phyloP scores from a whole-genome alignment of 176 grass and related monocot genomes.

The Hyparrhenia diplandra region DNA sequence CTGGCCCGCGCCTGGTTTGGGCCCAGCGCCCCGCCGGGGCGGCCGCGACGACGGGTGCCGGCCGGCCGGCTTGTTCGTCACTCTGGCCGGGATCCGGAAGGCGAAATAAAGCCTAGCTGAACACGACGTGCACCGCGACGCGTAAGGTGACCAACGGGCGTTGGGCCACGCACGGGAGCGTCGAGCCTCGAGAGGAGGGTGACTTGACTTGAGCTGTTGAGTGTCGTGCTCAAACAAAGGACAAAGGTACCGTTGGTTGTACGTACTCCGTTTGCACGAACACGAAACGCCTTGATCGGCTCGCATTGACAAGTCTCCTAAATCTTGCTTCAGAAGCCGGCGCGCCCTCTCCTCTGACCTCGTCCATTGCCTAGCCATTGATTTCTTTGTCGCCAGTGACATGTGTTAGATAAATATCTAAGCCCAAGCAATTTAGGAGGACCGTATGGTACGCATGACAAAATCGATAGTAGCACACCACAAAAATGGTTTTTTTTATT shows the following conservation, averaged over 20 bases:
- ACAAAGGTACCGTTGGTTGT: neutral
- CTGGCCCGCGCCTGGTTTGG: neutral
- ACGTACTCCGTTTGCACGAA: neutral
- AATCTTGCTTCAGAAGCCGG: neutral
- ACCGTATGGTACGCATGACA: no score
- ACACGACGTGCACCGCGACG: neutral
- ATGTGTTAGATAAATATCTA: no score
- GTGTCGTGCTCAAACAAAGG: neutral
- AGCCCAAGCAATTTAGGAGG: no score
- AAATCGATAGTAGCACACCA: no score
- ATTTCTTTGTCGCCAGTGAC: neutral
- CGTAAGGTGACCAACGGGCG: neutral
- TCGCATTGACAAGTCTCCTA: neutral
- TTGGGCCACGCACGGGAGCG: constrained; percentile 13
- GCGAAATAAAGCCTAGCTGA: neutral
- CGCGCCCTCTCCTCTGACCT: neutral
- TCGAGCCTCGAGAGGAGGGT: neutral
- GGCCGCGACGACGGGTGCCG: neutral
- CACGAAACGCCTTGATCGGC: neutral
- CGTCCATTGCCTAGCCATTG: neutral
- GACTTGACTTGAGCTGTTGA: neutral
- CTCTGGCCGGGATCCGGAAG: neutral
- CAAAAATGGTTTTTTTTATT: no score
- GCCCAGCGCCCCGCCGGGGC: neutral
- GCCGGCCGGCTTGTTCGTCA: neutral